A percentile compares a stretch with the other conserved stretches of the same genome.
Evolutionary conservation across 2,329 filamentous ascomycete genomes (phyloP).

Genomic region (Phaeosphaeria sp.): DNA sequence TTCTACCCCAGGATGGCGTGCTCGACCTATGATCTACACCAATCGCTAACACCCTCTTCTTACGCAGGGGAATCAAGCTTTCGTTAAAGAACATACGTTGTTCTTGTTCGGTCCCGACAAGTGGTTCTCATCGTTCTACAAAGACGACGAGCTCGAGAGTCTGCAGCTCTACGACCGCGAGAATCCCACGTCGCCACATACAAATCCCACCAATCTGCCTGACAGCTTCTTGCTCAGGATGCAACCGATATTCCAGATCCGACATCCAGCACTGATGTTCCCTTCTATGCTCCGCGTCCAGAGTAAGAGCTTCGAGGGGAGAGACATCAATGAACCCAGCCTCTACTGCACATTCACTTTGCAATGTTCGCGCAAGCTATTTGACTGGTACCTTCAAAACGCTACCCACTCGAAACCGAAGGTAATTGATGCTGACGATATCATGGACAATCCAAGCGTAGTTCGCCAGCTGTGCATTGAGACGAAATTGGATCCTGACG

Average conservation of each 20-base stretch:
- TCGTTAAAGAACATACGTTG: constrained; percentile 21
- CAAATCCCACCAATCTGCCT: constrained; percentile 20
- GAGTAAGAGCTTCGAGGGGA: background rate
- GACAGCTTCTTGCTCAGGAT: constrained; percentile 19
- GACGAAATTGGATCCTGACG: constrained; percentile 14
- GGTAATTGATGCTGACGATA: constrained; percentile 26
- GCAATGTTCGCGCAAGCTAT: constrained; percentile 4
- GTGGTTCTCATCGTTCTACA: constrained; percentile 11
- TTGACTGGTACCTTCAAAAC: constrained; percentile 18
- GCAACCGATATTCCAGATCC: constrained; percentile 24
- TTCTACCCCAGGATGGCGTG: constrained; percentile 11
- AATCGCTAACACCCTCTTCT: background rate
- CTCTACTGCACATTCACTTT: constrained; percentile 1
- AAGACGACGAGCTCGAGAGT: background rate
- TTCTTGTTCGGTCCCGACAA: constrained; percentile 14
- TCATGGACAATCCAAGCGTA: constrained; percentile 14
- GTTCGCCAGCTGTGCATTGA: constrained; percentile 16
- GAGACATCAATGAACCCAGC: background rate
- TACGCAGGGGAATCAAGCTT: constrained; percentile 15
- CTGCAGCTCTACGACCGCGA: constrained; percentile 10
- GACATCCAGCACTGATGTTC: constrained; percentile 23
- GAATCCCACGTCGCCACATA: constrained; percentile 2
- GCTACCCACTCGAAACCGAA: background rate
- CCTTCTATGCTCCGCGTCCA: constrained; percentile 19
- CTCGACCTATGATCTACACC: constrained; percentile 1